Conservation (phyloP, 2,329 filamentous ascomycete species). For the Scedosporium apiospermum region DNA sequence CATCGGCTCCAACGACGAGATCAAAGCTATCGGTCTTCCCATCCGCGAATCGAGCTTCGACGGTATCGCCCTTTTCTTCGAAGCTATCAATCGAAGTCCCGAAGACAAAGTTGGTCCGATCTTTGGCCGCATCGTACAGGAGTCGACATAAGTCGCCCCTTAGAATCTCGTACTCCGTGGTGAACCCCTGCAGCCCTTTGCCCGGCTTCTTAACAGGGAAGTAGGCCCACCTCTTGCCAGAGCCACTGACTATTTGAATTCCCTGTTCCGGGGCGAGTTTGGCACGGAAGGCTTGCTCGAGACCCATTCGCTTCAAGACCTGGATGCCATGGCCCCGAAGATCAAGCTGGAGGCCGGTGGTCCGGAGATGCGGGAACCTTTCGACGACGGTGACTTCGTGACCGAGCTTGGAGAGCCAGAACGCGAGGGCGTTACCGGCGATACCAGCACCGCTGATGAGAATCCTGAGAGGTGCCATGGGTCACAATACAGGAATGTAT, state of each 20-base stretch:
- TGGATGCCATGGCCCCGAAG: conserved; percentile 40
- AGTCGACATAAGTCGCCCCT: conserved; percentile 38
- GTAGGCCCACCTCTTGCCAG: conserved; percentile 25
- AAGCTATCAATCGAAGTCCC: conserved; percentile 15
- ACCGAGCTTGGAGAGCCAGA: conserved; percentile 31
- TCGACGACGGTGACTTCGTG: conserved; percentile 33
- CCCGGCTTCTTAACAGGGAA: conserved; percentile 28
- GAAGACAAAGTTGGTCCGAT: conserved; percentile 19
- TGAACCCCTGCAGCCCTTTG: conserved; percentile 25
- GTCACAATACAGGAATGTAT: too few species aligned
- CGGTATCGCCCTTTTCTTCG: conserved; percentile 19
- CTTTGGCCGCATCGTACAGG: conserved; percentile 24
- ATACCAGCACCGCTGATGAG: conserved; percentile 24
- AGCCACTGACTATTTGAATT: conserved; percentile 29
- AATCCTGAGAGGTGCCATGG: conserved; percentile 15
- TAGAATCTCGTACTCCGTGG: conserved; percentile 45
- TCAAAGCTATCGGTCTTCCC: conserved; percentile 34
- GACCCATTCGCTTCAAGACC: conserved; percentile 40
- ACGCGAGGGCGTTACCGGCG: conserved; percentile 34
- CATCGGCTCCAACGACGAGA: conserved; percentile 46
- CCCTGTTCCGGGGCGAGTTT: conserved; percentile 36
- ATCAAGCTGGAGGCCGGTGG: conserved; percentile 43
- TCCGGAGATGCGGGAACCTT: conserved; percentile 28
- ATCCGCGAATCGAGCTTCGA: conserved; percentile 31
- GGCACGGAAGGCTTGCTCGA: conserved; percentile 32